Evolutionary conservation across 495 filamentous ascomycete genomes (phyloP), one percentile per base, ranked within the genome.

Genomic region (Hypoxylon subgilvum): DNA sequence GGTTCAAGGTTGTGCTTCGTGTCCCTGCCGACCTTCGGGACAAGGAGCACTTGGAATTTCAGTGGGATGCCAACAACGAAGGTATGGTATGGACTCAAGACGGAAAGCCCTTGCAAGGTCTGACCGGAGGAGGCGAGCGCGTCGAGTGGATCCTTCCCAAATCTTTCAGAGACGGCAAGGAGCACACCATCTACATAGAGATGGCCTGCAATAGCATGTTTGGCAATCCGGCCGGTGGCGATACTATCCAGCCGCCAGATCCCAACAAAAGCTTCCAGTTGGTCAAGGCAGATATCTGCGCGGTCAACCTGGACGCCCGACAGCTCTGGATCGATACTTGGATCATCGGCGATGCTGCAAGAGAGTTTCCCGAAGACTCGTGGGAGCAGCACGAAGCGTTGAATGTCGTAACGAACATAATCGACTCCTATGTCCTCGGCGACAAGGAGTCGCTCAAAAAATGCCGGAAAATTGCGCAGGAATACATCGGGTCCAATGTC

Each of bases 191-290:
- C 57, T 98, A 96, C 71, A 85, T 98, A 56, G 94, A 98, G 75
- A 96, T 98, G 89, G 94, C 94, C 10, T 97, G 94, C 72, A 98
- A 98, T 73, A 85, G 86, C 63, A 98, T 98, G 93, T 97, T 97
- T 74, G 94, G 94, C 44, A 97, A 96, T 73, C 88, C 90, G 0
- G 78, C 86, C 1, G 88, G 87, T 16, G 92, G 90, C 9, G 92
- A 96, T 69, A 84, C 77, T 4, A 97, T 96, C 50, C 91, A 96
- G 67, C 92, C 94, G 6, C 94, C 94, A 1, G 79, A 86, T 40
- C 90, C 90, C 13, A 84, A 96, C 73, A 88, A 80, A 64, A 88
- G 86, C 63, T 98, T 86, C 69, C 80, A 82, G 38, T 78, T 98
- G 43, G 73, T 75, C 35, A 87, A 79, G 36, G 93, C 94, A n/a